Conservation (phyloP, 345 rosid species). For the Anastatica hierochuntica region DNA sequence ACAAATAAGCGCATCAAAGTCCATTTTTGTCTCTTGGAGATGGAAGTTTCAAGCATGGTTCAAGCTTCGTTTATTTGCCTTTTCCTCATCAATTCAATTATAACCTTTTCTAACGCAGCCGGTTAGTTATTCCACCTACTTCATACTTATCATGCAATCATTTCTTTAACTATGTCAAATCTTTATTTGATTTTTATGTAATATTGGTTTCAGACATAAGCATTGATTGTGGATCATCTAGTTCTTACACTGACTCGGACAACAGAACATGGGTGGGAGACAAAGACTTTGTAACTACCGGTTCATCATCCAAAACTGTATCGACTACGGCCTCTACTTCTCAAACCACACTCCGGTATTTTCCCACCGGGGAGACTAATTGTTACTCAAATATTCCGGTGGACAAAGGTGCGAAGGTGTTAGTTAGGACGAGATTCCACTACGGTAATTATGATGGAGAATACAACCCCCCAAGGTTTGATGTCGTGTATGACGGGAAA, state of each 20-base stretch:
- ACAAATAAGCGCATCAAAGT: neutral
- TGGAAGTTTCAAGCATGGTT: constrained; percentile 8
- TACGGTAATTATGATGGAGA: constrained; percentile 11
- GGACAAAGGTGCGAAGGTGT: constrained; percentile 12
- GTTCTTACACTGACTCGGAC: neutral
- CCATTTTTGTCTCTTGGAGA: neutral
- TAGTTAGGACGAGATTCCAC: constrained; percentile 18
- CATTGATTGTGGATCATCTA: constrained; percentile 24
- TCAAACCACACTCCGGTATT: constrained; percentile 18
- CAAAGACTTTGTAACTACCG: constrained; percentile 3
- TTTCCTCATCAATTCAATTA: constrained; percentile 6
- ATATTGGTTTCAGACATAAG: constrained; percentile 11
- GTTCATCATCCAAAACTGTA: neutral
- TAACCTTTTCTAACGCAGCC: constrained; percentile 1
- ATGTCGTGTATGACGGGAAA: constrained; percentile 18
- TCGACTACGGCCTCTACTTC: neutral
- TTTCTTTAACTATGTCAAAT: neutral
- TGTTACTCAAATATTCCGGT: constrained; percentile 18
- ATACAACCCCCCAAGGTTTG: neutral
- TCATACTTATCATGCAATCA: no score
- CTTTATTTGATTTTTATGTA: neutral
- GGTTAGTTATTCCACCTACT: constrained; percentile 5
- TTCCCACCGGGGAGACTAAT: constrained; percentile 11
- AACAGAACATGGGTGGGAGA: constrained; percentile 21
- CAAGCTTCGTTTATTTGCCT: neutral